Percentiles rank a stretch among this genome's conserved stretches.
phyloP scores from a whole-genome alignment of 495 filamentous ascomycete genomes.

The Xylaria palmicola region DNA sequence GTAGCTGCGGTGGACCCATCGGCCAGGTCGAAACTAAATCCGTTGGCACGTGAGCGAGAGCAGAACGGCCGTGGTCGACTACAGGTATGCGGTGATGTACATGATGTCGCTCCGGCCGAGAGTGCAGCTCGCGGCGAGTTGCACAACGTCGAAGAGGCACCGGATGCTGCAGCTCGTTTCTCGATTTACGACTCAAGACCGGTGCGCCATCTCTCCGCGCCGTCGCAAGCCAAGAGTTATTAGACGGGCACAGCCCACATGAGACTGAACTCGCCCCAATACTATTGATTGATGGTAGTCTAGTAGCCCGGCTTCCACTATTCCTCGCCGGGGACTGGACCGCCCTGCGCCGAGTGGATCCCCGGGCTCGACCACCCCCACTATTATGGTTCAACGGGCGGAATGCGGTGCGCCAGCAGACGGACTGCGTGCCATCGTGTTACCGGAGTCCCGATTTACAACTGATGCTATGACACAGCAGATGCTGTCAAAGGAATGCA shows the following conservation, averaged over 20 bases:
- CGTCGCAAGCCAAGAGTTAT: background rate
- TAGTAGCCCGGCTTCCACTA: background rate
- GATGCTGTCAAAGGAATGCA: background rate
- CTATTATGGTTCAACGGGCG: background rate
- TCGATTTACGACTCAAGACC: background rate
- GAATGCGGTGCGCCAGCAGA: background rate
- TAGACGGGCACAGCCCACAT: background rate
- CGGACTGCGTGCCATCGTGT: background rate
- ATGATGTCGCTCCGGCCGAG: background rate
- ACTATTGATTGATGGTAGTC: too few species aligned
- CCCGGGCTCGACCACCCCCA: background rate
- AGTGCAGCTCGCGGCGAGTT: background rate
- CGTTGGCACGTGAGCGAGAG: too few species aligned
- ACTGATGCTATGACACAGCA: background rate
- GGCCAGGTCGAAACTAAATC: background rate
- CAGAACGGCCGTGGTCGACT: too few species aligned
- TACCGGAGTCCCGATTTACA: background rate
- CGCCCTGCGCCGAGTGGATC: slow-evolving; percentile 14
- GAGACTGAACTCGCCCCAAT: too few species aligned
- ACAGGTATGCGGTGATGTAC: background rate
- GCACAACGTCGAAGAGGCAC: background rate
- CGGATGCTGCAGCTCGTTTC: background rate
- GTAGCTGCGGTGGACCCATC: background rate
- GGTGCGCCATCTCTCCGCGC: background rate
- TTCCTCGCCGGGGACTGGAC: background rate